A percentile compares a stretch with the other conserved stretches of the same genome.
phyloP scores from a whole-genome alignment of 2,329 filamentous ascomycete genomes.

The Fusarium penzigii region DNA sequence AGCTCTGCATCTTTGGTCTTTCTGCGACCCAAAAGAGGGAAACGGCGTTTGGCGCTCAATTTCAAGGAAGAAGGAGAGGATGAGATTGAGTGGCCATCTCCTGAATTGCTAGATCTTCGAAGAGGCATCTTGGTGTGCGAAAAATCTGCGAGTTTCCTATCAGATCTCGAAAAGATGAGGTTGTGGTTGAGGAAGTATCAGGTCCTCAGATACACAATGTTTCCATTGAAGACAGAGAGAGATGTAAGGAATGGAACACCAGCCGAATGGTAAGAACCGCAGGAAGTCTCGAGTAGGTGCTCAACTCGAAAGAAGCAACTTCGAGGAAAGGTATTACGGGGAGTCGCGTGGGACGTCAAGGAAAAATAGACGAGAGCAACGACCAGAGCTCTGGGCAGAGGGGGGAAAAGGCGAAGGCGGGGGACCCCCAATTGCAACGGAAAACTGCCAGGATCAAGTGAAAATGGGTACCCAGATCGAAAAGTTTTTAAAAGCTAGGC shows the following conservation, averaged over 20 bases:
- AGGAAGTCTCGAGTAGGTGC: too few relatives aligned
- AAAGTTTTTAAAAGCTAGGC: conserved; percentile 16
- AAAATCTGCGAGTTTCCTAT: too few relatives aligned
- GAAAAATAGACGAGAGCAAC: conserved; percentile 6
- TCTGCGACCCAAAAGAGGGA: conserved; percentile 32
- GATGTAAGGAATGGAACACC: too few relatives aligned
- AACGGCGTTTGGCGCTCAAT: conserved; percentile 32
- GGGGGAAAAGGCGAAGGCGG: conserved; percentile 17
- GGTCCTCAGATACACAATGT: conserved; percentile 19
- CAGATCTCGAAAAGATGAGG: not conserved
- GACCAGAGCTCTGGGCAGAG: conserved; percentile 11
- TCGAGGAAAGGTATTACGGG: conserved; percentile 3
- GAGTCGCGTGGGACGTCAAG: conserved; percentile 12
- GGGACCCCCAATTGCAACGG: conserved; percentile 9
- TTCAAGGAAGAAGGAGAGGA: conserved; percentile 25
- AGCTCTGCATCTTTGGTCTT: conserved; percentile 26
- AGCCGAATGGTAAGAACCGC: too few relatives aligned
- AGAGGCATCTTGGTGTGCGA: conserved; percentile 22
- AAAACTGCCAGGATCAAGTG: conserved; percentile 18
- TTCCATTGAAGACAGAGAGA: conserved; percentile 16
- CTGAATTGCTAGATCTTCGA: conserved; percentile 28
- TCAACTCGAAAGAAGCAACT: conserved; percentile 5
- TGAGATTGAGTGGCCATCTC: conserved; percentile 22
- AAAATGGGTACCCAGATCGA: conserved; percentile 15
- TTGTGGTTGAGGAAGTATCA: conserved; percentile 1